Evolutionary conservation across 2,329 filamentous ascomycete genomes (phyloP), one percentile per base, ranked within the genome.

Genomic region (Phyllosticta citrichinensis): DNA sequence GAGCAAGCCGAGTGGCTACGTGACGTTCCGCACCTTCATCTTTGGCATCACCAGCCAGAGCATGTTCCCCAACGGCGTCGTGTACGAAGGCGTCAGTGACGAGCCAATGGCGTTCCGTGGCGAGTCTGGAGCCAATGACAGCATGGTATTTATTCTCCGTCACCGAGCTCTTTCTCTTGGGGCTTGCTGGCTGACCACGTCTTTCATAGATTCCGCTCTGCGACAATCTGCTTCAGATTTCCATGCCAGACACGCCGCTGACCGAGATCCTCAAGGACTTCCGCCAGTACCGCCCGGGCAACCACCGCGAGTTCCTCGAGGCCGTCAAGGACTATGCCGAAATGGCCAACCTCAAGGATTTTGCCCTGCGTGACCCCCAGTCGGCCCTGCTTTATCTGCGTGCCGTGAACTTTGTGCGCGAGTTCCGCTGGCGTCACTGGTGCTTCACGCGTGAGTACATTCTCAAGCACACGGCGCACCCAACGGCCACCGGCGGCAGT

Each of bases 11-110:
- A 81, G 82, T 19, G 84, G 91, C 66, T 97, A 97, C 77, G 90
- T 88, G 62, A 87, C 84, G 66, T 97, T 96, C 83, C 88, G 92
- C 51, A 96, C 93, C 11, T 97, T 97, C 79, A 97, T 97, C 77
- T 96, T 96, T 70, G 93, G 93, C 67, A 96, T 97, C 75, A 95
- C 91, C 1, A 88, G 84, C 55, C 92, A 97, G 75, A 87, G 85
- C 68, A 96, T 97, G 91, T 97, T 97, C 75, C 92, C 92, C 9
- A 80, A 92, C 64, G 93, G 93, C 9, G 93, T 97, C 8, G 76
- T 96, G 55, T 97, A 97, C 73, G 88, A 95, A 72, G 91, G 91
- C 9, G 83, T 93, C 63, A 87, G 87, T 65, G 84, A 87, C 63
- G 79, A 88, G 70, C 87, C 89, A 3, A 77, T 91, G 72, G 87